phyloP scores from a whole-genome alignment of 2,329 filamentous ascomycete species.

The Epicoccum nigrum region DNA sequence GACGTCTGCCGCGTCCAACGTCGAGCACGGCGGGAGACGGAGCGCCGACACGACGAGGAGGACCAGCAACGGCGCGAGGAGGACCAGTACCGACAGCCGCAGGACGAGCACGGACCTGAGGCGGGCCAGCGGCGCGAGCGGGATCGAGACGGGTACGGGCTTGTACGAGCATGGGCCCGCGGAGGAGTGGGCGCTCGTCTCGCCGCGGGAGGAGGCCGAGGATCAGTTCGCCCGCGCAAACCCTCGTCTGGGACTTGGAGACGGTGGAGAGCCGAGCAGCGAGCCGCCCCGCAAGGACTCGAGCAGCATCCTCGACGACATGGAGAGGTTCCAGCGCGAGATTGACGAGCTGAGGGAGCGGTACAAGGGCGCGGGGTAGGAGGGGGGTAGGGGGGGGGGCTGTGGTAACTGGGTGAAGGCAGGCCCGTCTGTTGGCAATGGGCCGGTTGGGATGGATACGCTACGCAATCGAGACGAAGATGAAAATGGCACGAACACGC shows the following conservation, averaged over 20 bases:
- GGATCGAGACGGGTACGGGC: constrained; percentile 35
- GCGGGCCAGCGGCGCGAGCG: constrained; percentile 41
- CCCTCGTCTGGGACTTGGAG: not conserved
- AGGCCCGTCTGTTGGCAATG: too few species aligned
- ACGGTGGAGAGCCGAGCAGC: not conserved
- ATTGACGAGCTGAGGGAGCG: constrained; percentile 46
- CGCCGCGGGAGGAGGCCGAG: constrained; percentile 36
- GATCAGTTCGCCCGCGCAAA: constrained; percentile 18
- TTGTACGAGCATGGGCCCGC: constrained; percentile 20
- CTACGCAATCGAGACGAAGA: too few species aligned
- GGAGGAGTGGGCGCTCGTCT: constrained; percentile 35
- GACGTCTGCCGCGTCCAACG: too few species aligned
- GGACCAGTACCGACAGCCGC: constrained; percentile 35
- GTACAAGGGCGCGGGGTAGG: constrained; percentile 29
- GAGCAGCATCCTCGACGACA: constrained; percentile 45
- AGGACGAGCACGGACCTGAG: constrained; percentile 34
- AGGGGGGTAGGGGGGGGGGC: too few species aligned
- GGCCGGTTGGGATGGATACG: too few species aligned
- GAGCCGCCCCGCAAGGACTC: constrained; percentile 25
- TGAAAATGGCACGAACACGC: too few species aligned
- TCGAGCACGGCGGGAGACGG: too few species aligned
- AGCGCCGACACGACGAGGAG: too few species aligned
- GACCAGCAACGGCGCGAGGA: too few species aligned
- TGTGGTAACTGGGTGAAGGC: too few species aligned
- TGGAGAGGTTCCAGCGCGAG: constrained; percentile 49